Evolutionary conservation across 2,329 filamentous ascomycete species (phyloP), one percentile per base, ranked within the genome.

Genomic region (Diaporthe citri): DNA sequence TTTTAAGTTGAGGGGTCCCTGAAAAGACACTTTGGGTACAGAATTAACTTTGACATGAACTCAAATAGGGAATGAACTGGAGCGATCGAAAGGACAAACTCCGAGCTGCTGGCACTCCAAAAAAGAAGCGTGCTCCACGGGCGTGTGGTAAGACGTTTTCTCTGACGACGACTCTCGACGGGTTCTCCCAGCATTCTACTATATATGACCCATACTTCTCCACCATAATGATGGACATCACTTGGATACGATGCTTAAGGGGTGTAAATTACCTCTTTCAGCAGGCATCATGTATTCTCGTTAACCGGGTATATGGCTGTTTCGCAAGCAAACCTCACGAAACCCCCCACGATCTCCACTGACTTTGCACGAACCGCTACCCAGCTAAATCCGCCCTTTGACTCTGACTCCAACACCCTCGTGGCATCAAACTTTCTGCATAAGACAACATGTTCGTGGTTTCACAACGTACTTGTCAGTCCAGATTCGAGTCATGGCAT

Each of bases 401-500:
- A 4, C 25, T 34, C 17, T 46, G 41, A 46, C 39, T 46, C 25
- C 13, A 12, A 4, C 25, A 17, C 4, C 15, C 4, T 20, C 17
- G 17, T 48, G 25, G 28, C 39, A 31, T 48, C 60, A 57, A 64
- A 12, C 17, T 34, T 3, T 25, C 41, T 2, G 17, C 17, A 25
- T n/a, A 31, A 31, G 28, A 28, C 25, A 31, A 13, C 20, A 46
- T 22, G 28, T n/a, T 31, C 31, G 15, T 34, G 17, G 60, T 66
- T 66, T 66, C 41, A 48, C 12, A 22, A 17, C 2, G 22, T 43
- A 20, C 20, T 34, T 48, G 60, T 48, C 41, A 48, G 41, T 66
- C 4, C 60, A 48, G 43, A n/a, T 36, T 34, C 20, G 60, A 66
- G 60, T 66, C 60, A 66, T 66, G 60, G 20, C 60, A n/a, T 8